Conservation (phyloP, 768 basidiomycete genomes). For the Rhodotorula sphaerocarpa region DNA sequence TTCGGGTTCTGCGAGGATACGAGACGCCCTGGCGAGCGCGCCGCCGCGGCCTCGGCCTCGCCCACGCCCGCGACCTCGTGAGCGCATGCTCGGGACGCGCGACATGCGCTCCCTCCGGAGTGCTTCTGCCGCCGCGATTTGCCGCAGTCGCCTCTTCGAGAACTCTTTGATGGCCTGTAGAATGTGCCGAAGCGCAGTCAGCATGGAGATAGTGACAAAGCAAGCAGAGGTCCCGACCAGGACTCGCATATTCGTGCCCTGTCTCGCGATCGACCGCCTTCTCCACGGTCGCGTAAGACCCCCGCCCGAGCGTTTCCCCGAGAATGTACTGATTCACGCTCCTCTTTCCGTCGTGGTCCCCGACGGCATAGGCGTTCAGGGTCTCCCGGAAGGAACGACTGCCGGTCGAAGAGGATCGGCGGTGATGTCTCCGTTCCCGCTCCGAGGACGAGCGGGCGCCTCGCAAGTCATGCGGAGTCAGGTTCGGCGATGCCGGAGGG, state of each 20-base stretch:
- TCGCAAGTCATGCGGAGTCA: not conserved
- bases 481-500: not conserved
- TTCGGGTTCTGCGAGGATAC: not conserved
- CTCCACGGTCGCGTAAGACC: conserved; percentile 31
- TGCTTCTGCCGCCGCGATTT: conserved; percentile 21
- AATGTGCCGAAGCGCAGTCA: not conserved
- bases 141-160: conserved; percentile 26
- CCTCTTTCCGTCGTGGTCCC: conserved; percentile 17
- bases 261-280: conserved; percentile 30
- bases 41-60: conserved; percentile 7
- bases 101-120: conserved; percentile 9
- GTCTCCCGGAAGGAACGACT: conserved; percentile 29
- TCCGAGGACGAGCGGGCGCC: not conserved
- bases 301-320: conserved; percentile 14
- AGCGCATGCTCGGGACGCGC: not conserved
- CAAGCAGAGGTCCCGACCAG: too few species aligned
- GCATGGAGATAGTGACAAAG: not conserved
- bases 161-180: conserved; percentile 34
- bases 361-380: conserved; percentile 31
- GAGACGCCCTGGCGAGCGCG: conserved; percentile 11
- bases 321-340: conserved; percentile 34
- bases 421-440: conserved; percentile 12
- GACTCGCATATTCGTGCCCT: conserved; percentile 21
- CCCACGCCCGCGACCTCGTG: conserved; percentile 14
- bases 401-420: conserved; percentile 16